Evolutionary conservation across 2,329 filamentous ascomycete genomes (phyloP).

Genomic region (Epichloe uncinata): DNA sequence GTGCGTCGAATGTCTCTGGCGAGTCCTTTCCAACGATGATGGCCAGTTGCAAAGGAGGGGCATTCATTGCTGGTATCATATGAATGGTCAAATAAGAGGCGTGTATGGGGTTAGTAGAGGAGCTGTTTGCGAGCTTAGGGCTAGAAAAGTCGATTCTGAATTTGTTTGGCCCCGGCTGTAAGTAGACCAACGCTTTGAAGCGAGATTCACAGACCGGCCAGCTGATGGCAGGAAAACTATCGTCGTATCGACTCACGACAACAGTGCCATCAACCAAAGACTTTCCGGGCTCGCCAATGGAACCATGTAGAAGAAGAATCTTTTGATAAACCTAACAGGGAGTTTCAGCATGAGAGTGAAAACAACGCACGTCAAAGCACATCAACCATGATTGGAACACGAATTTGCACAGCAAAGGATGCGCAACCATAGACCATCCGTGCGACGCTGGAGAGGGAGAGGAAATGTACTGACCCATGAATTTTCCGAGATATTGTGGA

Average conservation of each 20-base stretch:
- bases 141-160: slow-evolving; percentile 80
- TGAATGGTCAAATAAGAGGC: slow-evolving; percentile 71
- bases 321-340: slow-evolving; percentile 74
- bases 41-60: slow-evolving; percentile 78
- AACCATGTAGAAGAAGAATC: slow-evolving; percentile 66
- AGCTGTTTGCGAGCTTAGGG: slow-evolving; percentile 61
- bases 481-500: slow-evolving; percentile 67
- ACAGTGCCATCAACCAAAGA: slow-evolving; percentile 65
- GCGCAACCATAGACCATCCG: not conserved
- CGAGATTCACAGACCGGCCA: slow-evolving; percentile 86
- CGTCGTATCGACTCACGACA: slow-evolving; percentile 69
- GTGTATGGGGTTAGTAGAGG: slow-evolving; percentile 56
- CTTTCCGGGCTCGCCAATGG: slow-evolving; percentile 59
- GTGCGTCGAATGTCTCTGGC: slow-evolving; percentile 68
- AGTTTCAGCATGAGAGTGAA: slow-evolving; percentile 10
- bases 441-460: not conserved
- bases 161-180: slow-evolving; percentile 83
- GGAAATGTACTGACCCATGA: slow-evolving; percentile 55
- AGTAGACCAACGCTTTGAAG: slow-evolving; percentile 83
- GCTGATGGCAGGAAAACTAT: slow-evolving; percentile 65
- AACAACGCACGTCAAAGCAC: not conserved
- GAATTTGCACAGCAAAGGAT: not conserved
- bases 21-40: slow-evolving; percentile 85
- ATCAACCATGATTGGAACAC: not conserved
- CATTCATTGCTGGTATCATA: slow-evolving; percentile 65